phyloP scores from a whole-genome alignment of 2,329 filamentous ascomycete genomes.

The Penicillium sclerotigenum region DNA sequence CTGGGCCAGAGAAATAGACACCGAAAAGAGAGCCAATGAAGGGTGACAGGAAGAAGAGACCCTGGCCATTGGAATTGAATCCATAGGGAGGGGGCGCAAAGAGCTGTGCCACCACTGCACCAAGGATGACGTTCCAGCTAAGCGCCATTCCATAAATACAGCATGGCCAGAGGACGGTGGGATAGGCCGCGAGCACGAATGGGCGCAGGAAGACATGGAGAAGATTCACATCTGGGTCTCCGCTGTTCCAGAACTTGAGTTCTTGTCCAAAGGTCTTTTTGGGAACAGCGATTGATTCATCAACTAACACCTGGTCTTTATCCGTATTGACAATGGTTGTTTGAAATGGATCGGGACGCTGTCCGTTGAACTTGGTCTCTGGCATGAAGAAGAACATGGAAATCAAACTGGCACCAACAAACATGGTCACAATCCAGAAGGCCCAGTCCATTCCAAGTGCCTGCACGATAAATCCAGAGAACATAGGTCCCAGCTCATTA shows the following conservation, averaged over 20 bases:
- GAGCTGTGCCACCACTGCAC: conserved; percentile 24
- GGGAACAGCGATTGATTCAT: conserved; percentile 2
- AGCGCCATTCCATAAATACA: conserved; percentile 24
- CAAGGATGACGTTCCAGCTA: conserved; percentile 32
- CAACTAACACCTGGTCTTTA: conserved; percentile 9
- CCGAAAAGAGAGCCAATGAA: conserved; percentile 24
- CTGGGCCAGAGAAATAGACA: conserved; percentile 20
- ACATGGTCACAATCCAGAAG: conserved; percentile 21
- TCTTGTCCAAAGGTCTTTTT: conserved; percentile 8
- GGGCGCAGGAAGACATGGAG: conserved; percentile 20
- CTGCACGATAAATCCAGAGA: conserved; percentile 25
- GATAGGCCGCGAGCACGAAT: conserved; percentile 23
- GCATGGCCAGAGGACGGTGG: conserved; percentile 28
- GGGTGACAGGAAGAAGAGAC: conserved; percentile 26
- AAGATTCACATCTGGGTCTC: conserved; percentile 22
- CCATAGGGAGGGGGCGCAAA: conserved; percentile 25
- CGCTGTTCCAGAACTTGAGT: conserved; percentile 11
- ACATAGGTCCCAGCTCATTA: conserved; percentile 27
- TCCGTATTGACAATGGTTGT: neutral
- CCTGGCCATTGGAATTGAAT: conserved; percentile 23
- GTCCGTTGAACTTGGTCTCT: conserved; percentile 24
- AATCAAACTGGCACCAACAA: conserved; percentile 18
- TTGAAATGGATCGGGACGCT: conserved; percentile 14
- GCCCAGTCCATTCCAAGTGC: conserved; percentile 16
- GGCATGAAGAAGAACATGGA: conserved; percentile 27